Evolutionary conservation across 345 rosid species (phyloP), one percentile per base, ranked within the genome.

Genomic region (Bruguiera gymnorhiza): DNA sequence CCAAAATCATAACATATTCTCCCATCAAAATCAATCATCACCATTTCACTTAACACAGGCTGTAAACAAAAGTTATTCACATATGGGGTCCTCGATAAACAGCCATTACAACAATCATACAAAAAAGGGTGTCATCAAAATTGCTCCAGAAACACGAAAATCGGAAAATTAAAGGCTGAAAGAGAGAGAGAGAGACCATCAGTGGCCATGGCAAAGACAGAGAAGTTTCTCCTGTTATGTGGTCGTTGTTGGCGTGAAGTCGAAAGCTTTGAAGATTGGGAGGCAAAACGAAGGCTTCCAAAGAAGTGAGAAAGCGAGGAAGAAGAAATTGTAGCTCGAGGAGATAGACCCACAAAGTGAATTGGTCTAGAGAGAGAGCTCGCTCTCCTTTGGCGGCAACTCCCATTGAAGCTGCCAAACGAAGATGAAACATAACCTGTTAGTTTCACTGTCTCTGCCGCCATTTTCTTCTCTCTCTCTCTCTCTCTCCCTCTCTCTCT

Each of bases 141-240:
- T 43, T 19, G 50, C 15, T 43, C 50, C 50, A 43, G 50, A 60
- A 70, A 18, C 21, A 50, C 19, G 32, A 19, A 60, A 63, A 69
- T 30, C 5, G 24, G 60, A 46, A 32, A 60, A 15, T n/a, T 4
- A 53, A 75, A 61, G 30, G 66, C 2, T 3, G 15, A 60, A 1
- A 43, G 15, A 66, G 55, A 66, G 9, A 73, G 52, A 69, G 6
- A 75, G 60, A 65, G 50, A 84, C 98, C 97, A 34, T 89, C 95
- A 43, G 78, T 83, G 6, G 92, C 87, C 83, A 81, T 80, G 59
- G 98, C 96, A 67, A 84, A 86, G 78, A 94, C 91, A 51, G 93
- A 84, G 84, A 88, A 84, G 23, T 77, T 85, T 74, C 89, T 83
- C 75, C 79, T 81, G 60, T 56, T 75, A 23, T 69, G 73, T 29